These are phyloP conservation scores for Chlorella ohadii DNA, from an alignment of 139 green algal genomes.

Conservation along the genomic window DNA sequence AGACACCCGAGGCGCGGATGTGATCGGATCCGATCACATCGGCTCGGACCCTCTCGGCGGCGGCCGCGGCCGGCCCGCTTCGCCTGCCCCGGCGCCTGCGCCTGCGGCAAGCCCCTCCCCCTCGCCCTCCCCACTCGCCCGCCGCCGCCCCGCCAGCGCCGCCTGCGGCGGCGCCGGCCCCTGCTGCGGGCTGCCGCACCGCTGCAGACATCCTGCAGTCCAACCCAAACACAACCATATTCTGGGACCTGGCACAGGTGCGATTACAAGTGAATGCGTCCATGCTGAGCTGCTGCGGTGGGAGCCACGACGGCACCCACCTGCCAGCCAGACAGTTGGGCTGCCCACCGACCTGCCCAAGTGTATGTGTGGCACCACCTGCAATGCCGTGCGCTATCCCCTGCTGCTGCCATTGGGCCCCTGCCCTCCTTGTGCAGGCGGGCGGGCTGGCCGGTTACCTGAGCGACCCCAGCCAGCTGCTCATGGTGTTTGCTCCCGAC, in stretches of 20 bases:
- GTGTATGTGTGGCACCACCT: too few relatives aligned
- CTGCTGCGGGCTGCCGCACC: not conserved
- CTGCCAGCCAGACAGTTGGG: too few relatives aligned
- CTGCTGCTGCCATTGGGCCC: too few relatives aligned
- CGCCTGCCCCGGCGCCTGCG: too few relatives aligned
- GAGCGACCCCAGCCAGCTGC: not conserved
- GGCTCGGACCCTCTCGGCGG: slow-evolving; percentile 1
- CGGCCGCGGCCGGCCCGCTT: too few relatives aligned
- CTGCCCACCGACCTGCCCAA: too few relatives aligned
- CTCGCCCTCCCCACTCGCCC: too few relatives aligned
- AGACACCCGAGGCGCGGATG: not conserved
- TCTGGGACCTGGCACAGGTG: not conserved
- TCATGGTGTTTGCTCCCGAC: slow-evolving; percentile 9
- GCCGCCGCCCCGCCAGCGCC: not conserved
- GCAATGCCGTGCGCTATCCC: too few relatives aligned
- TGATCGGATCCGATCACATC: not conserved
- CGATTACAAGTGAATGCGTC: not conserved
- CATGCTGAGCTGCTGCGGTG: not conserved
- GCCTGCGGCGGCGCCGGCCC: not conserved
- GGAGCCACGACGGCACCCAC: too few relatives aligned
- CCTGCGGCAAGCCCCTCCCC: too few relatives aligned
- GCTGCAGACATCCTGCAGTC: not conserved
- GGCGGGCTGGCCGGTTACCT: not conserved
- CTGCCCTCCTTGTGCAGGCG: not conserved
- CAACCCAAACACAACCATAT: slow-evolving; percentile 12